Conservation (phyloP, 176 grass and related monocot species). For the sorghum (Sorghum bicolor) region Sorghum_bicolor_NCBIv3 NC_012878.2:17696501-17697000, state of each 20-base stretch:
- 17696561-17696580: slow-evolving; percentile 93
- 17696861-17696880: slow-evolving; percentile 96
- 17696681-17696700: not conserved
- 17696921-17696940: slow-evolving; percentile 69
- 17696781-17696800: not conserved
- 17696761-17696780: not conserved
- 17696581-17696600: slow-evolving; percentile 98
- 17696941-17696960: slow-evolving; percentile 87
- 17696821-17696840: slow-evolving; percentile 16
- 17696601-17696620: slow-evolving; percentile 95
- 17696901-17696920: slow-evolving; percentile 92
- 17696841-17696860: slow-evolving; percentile 99
- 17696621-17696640: slow-evolving; percentile 28
- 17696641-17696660: slow-evolving; percentile 15
- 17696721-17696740: not conserved
- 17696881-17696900: slow-evolving; percentile 98
- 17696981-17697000: slow-evolving; percentile 88
- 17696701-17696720: not conserved
- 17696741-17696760: not conserved
- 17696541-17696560: slow-evolving; percentile 92
- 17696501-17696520: slow-evolving; percentile 70
- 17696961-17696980: slow-evolving; percentile 86
- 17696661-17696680: not conserved
- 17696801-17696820: not conserved
- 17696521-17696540: slow-evolving; percentile 75